These are phyloP conservation scores for Nicotiana tomentosiformis DNA, from an alignment of 257 asterid species.

Conservation along the genomic window DNA sequence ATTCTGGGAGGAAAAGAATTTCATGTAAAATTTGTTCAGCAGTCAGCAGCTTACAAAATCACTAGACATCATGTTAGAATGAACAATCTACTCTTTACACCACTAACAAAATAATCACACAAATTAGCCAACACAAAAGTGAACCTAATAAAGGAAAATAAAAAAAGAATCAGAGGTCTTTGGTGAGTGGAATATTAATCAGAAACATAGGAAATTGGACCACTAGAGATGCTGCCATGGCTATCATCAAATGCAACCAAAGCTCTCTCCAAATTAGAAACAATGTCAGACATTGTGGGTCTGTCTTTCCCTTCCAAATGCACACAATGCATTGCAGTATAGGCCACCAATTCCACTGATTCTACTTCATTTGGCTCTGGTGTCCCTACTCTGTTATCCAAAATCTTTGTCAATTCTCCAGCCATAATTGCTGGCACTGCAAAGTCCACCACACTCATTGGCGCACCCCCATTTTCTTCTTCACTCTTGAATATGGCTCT, in stretches of 20 bases:
- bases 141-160: not conserved
- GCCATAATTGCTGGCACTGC: constrained; percentile 62
- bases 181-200: constrained; percentile 32
- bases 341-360: constrained; percentile 80
- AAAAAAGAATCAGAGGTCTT: not conserved
- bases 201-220: constrained; percentile 51
- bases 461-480: constrained; percentile 37
- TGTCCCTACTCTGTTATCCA: constrained; percentile 56
- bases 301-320: constrained; percentile 81
- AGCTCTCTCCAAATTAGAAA: constrained; percentile 75
- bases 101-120: constrained; percentile 12
- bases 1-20: not conserved
- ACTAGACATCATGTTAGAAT: constrained; percentile 22
- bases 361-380: constrained; percentile 54
- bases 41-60: not conserved
- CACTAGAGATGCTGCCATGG: constrained; percentile 75
- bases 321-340: constrained; percentile 83
- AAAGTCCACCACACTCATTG: constrained; percentile 61
- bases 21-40: not conserved
- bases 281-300: constrained; percentile 70
- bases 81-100: constrained; percentile 14
- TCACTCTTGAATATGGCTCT: constrained; percentile 60
- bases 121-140: not conserved
- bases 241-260: constrained; percentile 63
- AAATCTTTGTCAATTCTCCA: constrained; percentile 42